Percentiles rank a stretch among this genome's conserved stretches.
phyloP scores from a whole-genome alignment of 2,329 filamentous ascomycete genomes.

The Paracoccidioides lutzii region DNA sequence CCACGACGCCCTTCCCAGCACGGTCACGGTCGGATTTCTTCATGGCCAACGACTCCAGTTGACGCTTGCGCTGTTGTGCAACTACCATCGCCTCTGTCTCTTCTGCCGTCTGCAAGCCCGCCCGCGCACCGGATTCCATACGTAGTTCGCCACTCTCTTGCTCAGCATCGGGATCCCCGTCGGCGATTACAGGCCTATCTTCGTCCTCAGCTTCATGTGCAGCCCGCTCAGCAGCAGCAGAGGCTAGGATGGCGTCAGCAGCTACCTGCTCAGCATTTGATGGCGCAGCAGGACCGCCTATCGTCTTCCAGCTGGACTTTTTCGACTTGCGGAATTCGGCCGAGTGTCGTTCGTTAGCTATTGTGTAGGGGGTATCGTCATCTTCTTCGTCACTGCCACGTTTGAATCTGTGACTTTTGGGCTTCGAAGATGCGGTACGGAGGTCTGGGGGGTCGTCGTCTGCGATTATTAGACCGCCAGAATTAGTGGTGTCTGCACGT shows the following conservation, averaged over 20 bases:
- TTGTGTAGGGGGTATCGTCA: slow-evolving; percentile 15
- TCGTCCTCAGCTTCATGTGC: slow-evolving; percentile 37
- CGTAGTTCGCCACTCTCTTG: slow-evolving; percentile 33
- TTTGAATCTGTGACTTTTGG: slow-evolving; percentile 7
- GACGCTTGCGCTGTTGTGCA: slow-evolving; percentile 45
- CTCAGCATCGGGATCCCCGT: slow-evolving; percentile 21
- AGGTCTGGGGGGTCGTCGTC: slow-evolving; percentile 30
- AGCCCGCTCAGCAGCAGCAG: slow-evolving; percentile 54
- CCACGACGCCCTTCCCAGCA: background rate
- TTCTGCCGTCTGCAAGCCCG: slow-evolving; percentile 72
- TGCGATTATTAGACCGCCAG: slow-evolving; percentile 26
- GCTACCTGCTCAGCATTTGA: slow-evolving; percentile 46
- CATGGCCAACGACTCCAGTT: slow-evolving; percentile 28
- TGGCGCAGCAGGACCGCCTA: slow-evolving; percentile 32
- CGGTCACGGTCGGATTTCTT: slow-evolving; percentile 3
- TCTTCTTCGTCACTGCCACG: slow-evolving; percentile 21
- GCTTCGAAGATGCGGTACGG: slow-evolving; percentile 18
- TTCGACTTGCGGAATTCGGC: slow-evolving; percentile 49
- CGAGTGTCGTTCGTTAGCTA: slow-evolving; percentile 11
- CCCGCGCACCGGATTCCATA: slow-evolving; percentile 80
- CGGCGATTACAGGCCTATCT: slow-evolving; percentile 33
- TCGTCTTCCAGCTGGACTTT: slow-evolving; percentile 66
- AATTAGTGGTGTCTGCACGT: slow-evolving; percentile 40
- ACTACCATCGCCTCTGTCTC: slow-evolving; percentile 61
- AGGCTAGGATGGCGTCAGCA: slow-evolving; percentile 66